These are phyloP conservation scores for Gloeostereum incarnatum DNA, from an alignment of 768 basidiomycete species.

Conservation along the genomic window DNA sequence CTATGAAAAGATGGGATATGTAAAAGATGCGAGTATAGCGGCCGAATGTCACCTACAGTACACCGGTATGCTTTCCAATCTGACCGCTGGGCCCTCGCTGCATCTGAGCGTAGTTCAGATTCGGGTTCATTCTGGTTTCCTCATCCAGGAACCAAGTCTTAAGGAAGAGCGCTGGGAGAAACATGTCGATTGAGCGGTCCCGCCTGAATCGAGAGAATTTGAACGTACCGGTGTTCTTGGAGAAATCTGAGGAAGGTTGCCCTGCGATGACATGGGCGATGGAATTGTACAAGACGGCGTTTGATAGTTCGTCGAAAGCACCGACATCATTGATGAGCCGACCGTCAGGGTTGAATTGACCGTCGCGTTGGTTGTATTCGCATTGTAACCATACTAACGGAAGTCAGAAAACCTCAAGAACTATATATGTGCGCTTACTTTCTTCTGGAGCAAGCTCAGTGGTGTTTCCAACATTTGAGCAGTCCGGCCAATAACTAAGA, in stretches of 20 bases:
- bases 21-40: background rate
- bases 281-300: constrained; percentile 54
- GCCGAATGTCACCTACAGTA: constrained; percentile 32
- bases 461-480: constrained; percentile 46
- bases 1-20: constrained; percentile 17
- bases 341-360: constrained; percentile 56
- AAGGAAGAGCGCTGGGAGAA: constrained; percentile 29
- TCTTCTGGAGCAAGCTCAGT: constrained; percentile 44
- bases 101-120: constrained; percentile 40
- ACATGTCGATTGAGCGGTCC: background rate
- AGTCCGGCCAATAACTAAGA: constrained; percentile 56
- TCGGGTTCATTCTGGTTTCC: constrained; percentile 54
- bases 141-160: constrained; percentile 52
- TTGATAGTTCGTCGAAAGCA: constrained; percentile 42
- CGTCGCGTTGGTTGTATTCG: too few species aligned
- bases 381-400: too few species aligned
- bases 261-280: constrained; percentile 43
- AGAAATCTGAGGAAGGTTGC: constrained; percentile 25
- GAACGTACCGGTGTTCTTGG: constrained; percentile 28
- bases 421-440: constrained; percentile 30
- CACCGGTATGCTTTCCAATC: constrained; percentile 37
- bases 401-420: too few species aligned
- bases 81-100: constrained; percentile 14
- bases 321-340: constrained; percentile 47
- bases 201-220: background rate